Percentiles rank a stretch among this genome's conserved stretches.
phyloP scores from a whole-genome alignment of 129 eudicot species.

The Calendula officinalis region DNA sequence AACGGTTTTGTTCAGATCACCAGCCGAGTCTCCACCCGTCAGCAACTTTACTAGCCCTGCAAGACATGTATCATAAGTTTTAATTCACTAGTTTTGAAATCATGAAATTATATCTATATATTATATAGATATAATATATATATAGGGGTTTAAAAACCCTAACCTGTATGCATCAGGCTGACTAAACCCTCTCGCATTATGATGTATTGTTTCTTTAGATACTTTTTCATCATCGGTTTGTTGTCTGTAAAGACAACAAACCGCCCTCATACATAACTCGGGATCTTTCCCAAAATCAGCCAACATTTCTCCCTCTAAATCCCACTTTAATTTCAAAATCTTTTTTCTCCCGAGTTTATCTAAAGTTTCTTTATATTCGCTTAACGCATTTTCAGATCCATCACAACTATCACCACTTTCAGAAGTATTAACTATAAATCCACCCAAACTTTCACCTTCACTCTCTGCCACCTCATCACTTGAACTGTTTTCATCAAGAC shows the following conservation, averaged over 20 bases:
- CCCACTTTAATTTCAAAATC: slow-evolving; percentile 51
- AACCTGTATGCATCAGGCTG: slow-evolving; percentile 63
- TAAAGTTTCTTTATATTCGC: slow-evolving; percentile 38
- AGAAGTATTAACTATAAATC: slow-evolving; percentile 50
- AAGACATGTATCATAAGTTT: slow-evolving; percentile 3
- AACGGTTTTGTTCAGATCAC: slow-evolving; percentile 54
- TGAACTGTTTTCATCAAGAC: slow-evolving; percentile 7
- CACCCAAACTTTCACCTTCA: slow-evolving; percentile 52
- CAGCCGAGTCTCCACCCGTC: slow-evolving; percentile 48
- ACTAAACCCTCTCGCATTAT: slow-evolving; percentile 68
- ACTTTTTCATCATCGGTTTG: slow-evolving; percentile 65
- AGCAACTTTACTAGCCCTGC: slow-evolving; percentile 58
- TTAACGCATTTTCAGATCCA: slow-evolving; percentile 37
- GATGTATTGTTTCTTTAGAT: slow-evolving; percentile 38
- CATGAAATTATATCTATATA: background rate
- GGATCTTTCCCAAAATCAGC: slow-evolving; percentile 67
- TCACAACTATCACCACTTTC: slow-evolving; percentile 21
- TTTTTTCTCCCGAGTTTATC: slow-evolving; percentile 48
- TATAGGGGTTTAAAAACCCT: background rate
- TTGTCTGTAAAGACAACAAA: slow-evolving; percentile 76
- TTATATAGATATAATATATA: background rate
- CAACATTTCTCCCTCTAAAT: slow-evolving; percentile 72
- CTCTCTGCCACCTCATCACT: slow-evolving; percentile 27
- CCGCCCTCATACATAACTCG: slow-evolving; percentile 78
- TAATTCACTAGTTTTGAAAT: background rate